Percentiles rank a stretch among this genome's conserved stretches.
Evolutionary conservation across 2,329 filamentous ascomycete species (phyloP).

Genomic region (Rutstroemia sp.): DNA sequence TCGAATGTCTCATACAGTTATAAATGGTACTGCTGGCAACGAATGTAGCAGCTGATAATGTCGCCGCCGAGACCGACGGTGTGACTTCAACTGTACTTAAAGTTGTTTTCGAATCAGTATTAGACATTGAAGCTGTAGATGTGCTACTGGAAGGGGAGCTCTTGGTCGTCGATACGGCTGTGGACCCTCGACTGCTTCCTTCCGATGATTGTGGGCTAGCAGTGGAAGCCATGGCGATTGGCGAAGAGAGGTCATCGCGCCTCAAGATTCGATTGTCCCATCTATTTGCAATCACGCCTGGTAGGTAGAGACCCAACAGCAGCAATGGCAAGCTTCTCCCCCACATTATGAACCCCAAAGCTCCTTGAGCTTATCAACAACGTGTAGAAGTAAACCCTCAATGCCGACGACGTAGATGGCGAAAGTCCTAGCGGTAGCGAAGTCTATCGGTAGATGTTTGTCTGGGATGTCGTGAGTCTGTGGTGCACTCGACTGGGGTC

Average conservation of each 20-base stretch:
- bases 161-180: neutral
- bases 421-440: too few relatives aligned
- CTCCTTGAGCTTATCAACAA: neutral
- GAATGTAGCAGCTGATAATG: neutral
- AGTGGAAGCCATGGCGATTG: constrained; percentile 9
- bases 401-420: neutral
- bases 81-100: constrained; percentile 1
- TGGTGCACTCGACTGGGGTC: neutral
- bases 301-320: constrained; percentile 21
- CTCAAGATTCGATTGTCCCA: constrained; percentile 16
- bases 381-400: neutral
- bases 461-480: neutral
- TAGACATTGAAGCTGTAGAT: neutral
- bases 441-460: neutral
- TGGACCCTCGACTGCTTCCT: neutral
- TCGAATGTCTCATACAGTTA: constrained; percentile 2
- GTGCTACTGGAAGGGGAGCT: neutral
- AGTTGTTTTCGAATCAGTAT: neutral
- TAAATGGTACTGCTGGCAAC: neutral
- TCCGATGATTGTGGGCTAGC: neutral
- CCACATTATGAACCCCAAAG: constrained; percentile 7
- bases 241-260: constrained; percentile 21
- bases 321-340: constrained; percentile 17
- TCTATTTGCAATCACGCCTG: constrained; percentile 17
- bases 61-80: neutral